phyloP scores from a whole-genome alignment of 352 stramenopile genomes.

The Globisporangium barbulae region DNA sequence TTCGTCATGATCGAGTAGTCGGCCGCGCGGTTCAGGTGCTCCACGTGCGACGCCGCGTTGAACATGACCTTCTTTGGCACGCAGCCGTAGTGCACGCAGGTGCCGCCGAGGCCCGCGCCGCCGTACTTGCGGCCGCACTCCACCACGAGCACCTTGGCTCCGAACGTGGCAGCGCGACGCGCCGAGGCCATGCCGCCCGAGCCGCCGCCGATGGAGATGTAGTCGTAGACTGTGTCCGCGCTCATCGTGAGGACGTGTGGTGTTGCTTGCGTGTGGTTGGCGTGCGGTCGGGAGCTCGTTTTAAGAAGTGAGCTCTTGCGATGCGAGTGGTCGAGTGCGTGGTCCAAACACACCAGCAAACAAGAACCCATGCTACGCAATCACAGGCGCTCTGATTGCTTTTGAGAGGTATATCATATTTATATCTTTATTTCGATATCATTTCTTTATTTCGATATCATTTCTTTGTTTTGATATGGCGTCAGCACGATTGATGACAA shows the following conservation, averaged over 20 bases:
- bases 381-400: too few species aligned
- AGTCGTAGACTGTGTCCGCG: constrained; percentile 76
- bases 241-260: constrained; percentile 23
- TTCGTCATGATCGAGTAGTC: constrained; percentile 72
- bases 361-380: too few species aligned
- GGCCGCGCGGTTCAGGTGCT: constrained; percentile 57
- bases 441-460: too few species aligned
- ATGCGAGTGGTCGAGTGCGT: not conserved
- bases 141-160: constrained; percentile 94
- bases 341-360: not conserved
- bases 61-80: constrained; percentile 99
- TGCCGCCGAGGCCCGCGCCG: constrained; percentile 85
- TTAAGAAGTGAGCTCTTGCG: not conserved
- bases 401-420: too few species aligned
- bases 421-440: too few species aligned
- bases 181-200: constrained; percentile 92
- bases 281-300: not conserved
- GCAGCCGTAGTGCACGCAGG: constrained; percentile 98
- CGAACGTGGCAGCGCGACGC: constrained; percentile 89
- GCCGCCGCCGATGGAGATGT: constrained; percentile 90
- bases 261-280: not conserved
- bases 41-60: constrained; percentile 77
- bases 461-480: too few species aligned
- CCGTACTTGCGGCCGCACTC: constrained; percentile 59
- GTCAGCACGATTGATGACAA: too few species aligned